Percentiles rank a stretch among this genome's conserved stretches.
phyloP scores from a whole-genome alignment of 257 asterid species.

The Perilla frutescens region DNA sequence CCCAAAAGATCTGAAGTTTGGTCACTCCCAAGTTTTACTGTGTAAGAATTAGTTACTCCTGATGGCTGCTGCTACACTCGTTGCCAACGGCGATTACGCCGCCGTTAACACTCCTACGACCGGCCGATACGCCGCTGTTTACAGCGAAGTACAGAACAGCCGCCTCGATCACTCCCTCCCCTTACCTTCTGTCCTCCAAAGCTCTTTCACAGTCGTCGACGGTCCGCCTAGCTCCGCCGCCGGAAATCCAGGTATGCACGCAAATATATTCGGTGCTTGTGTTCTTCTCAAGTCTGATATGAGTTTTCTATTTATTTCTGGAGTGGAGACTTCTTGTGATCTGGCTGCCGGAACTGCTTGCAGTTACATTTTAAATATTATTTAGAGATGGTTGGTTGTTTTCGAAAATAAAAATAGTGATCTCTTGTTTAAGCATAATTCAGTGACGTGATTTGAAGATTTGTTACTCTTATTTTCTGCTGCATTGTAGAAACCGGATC shows the following conservation, averaged over 20 bases:
- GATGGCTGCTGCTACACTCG: constrained; percentile 51
- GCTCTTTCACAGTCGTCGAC: constrained; percentile 70
- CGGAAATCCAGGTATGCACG: constrained; percentile 83
- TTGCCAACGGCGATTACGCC: constrained; percentile 45
- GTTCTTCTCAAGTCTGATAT: background rate
- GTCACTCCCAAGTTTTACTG: constrained; percentile 26
- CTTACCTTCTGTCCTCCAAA: constrained; percentile 77
- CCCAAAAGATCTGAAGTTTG: constrained; percentile 40
- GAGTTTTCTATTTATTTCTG: constrained; percentile 10
- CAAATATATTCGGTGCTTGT: background rate
- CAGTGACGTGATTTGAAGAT: constrained; percentile 9
- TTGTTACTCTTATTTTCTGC: constrained; percentile 17
- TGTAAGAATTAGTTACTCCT: constrained; percentile 20
- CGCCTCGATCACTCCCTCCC: constrained; percentile 89
- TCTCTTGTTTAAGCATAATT: constrained; percentile 23
- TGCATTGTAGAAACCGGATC: constrained; percentile 32
- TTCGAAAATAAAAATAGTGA: background rate
- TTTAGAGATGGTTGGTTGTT: constrained; percentile 14
- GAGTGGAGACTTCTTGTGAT: constrained; percentile 27
- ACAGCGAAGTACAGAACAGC: constrained; percentile 92
- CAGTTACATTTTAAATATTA: background rate
- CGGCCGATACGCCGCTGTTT: constrained; percentile 66
- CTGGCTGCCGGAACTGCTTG: constrained; percentile 32
- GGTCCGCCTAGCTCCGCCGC: constrained; percentile 97
- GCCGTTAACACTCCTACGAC: constrained; percentile 42